phyloP scores from a whole-genome alignment of 371 early-diverging fungal species.

The Mucor piriformis region DNA sequence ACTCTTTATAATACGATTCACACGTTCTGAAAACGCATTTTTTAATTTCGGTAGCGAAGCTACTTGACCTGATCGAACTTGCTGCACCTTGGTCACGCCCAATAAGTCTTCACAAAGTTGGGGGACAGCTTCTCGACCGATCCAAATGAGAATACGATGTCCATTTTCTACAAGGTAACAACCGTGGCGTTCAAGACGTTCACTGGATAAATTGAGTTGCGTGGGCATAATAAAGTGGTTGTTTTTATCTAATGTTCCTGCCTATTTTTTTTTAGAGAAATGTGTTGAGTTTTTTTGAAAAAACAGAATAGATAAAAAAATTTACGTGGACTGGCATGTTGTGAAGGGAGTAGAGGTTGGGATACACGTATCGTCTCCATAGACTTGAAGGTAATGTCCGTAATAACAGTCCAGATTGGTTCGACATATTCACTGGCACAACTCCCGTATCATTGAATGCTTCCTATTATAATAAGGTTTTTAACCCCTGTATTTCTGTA shows the following conservation, averaged over 20 bases:
- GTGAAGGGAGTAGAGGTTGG: constrained; percentile 75
- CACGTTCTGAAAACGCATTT: constrained; percentile 40
- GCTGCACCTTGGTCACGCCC: constrained; percentile 33
- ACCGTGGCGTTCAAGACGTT: constrained; percentile 74
- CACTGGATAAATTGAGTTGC: constrained; percentile 66
- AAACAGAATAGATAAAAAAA: constrained; percentile 9
- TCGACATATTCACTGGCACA: constrained; percentile 58
- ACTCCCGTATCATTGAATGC: constrained; percentile 40
- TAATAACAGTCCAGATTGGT: constrained; percentile 55
- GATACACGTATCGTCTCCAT: constrained; percentile 47
- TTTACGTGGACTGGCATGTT: constrained; percentile 61
- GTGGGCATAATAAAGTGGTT: constrained; percentile 62
- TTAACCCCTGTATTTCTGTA: no score
- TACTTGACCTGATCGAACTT: constrained; percentile 39
- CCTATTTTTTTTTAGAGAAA: constrained; percentile 25
- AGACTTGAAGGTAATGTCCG: constrained; percentile 64
- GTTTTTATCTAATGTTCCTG: constrained; percentile 36
- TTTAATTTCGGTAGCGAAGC: constrained; percentile 28
- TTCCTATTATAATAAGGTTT: constrained; percentile 22
- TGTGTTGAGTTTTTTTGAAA: not conserved
- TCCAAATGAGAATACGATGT: constrained; percentile 72
- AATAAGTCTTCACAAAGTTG: constrained; percentile 61
- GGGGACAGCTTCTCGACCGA: constrained; percentile 66
- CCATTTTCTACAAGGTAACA: constrained; percentile 75
- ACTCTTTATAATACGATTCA: constrained; percentile 26